Percentiles rank a stretch among this genome's conserved stretches.
phyloP scores from a whole-genome alignment of 441 rosid species.

The Capsella rubella region DNA sequence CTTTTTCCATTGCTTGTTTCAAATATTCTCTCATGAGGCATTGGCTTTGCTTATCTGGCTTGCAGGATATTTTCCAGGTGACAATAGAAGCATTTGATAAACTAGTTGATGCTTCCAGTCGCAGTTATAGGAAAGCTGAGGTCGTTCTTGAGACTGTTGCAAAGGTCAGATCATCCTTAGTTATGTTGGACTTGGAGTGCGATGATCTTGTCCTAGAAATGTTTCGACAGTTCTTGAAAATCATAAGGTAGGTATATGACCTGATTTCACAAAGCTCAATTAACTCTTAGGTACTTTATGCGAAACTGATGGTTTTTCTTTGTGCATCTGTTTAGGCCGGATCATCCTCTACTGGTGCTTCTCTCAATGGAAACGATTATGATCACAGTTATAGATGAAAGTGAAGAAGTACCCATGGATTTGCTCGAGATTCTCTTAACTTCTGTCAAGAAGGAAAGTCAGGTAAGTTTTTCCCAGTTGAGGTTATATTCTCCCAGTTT shows the following conservation, averaged over 20 bases:
- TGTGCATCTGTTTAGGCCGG: conserved; percentile 49
- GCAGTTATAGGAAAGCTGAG: conserved; percentile 56
- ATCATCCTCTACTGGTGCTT: conserved; percentile 57
- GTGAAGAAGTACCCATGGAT: conserved; percentile 65
- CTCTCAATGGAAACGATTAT: conserved; percentile 71
- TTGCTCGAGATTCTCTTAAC: conserved; percentile 68
- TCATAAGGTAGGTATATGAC: conserved; percentile 53
- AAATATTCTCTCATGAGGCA: background rate
- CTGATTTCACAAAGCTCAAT: conserved; percentile 43
- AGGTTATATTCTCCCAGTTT: background rate
- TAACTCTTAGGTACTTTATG: conserved; percentile 55
- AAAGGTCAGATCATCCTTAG: conserved; percentile 57
- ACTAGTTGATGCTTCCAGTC: conserved; percentile 56
- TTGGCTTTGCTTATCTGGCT: conserved; percentile 33
- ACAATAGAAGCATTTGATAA: conserved; percentile 59
- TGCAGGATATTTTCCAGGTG: conserved; percentile 64
- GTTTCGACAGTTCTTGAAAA: conserved; percentile 59
- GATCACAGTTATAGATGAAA: conserved; percentile 70
- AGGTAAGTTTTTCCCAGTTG: conserved; percentile 47
- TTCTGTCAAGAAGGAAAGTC: conserved; percentile 60
- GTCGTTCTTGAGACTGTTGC: conserved; percentile 64
- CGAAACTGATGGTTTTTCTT: conserved; percentile 31
- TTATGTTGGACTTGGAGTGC: conserved; percentile 81
- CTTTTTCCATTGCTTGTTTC: conserved; percentile 2
- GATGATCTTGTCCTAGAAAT: conserved; percentile 61